Base-by-base conservation (phyloP, 208 protist genomes). In the Crithidia fasciculata region DNA sequence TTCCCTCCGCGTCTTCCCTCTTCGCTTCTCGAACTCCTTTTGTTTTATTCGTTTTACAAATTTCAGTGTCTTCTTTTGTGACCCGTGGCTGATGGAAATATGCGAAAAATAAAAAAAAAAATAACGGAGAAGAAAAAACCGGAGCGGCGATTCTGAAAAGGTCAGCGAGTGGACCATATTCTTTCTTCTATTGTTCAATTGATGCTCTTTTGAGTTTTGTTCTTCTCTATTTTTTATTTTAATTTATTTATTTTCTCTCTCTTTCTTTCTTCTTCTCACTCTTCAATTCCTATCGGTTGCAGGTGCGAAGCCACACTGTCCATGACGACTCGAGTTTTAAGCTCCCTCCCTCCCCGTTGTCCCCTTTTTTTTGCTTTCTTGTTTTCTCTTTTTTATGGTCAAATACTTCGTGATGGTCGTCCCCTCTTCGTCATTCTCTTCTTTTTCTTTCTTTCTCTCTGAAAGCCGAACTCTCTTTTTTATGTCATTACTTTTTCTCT, bases 361-460 rank as follows among this genome's bases (percentile, higher is more conserved):
- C 55, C 67, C 56, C 55, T 52, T 55, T 41, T 41, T 69, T 12
- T 18, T 36, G 15, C 7, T 37, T 55, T 12, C 7, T 39, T 36
- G 5, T 43, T 43, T 47, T 4, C 40, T 55, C 50, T 18, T 55
- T 28, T 18, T 55, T 15, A 19, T 12, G 12, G 16, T 55, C 50
- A 13, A 49, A 49, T 13, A 28, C 28, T 28, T 28, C 9, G 45
- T 49, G 45, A 15, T 49, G 9, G 7, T 49, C 45, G 7, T 18
- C 28, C 54, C 12, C 8, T 9, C 9, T 37, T 18, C 8, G 7
- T 18, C 54, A 37, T 39, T 64, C 61, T 49, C 64, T 58, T 77
- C 19, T 76, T 62, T 61, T 37, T 67, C 45, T 67, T 67, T 54
- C 18, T 50, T 39, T 67, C 5, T 41, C 13, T 62, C 12, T 62